These are phyloP conservation scores for Chalara sp. DNA, from an alignment of 2,329 filamentous ascomycete species.

Conservation along the genomic window DNA sequence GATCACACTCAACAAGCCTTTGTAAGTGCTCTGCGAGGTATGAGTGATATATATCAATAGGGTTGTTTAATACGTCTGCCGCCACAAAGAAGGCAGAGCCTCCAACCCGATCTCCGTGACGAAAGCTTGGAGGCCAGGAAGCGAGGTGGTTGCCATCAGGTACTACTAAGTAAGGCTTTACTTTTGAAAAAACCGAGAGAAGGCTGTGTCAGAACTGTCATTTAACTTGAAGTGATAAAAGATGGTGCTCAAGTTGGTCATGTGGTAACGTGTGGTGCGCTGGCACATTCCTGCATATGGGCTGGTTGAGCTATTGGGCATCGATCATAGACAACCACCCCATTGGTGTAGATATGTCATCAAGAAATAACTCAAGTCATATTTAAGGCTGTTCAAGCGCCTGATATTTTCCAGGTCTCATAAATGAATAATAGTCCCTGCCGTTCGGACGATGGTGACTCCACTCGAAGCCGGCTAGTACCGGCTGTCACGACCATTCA, in stretches of 20 bases:
- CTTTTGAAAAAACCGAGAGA: not conserved
- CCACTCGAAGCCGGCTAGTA: not conserved
- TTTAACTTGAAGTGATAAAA: not conserved
- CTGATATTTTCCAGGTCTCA: not conserved
- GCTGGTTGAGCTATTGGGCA: constrained; percentile 1
- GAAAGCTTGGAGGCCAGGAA: constrained; percentile 1
- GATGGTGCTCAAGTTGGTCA: not conserved
- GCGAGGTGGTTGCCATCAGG: constrained; percentile 2
- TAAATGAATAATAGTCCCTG: too few relatives aligned
- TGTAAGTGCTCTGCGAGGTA: constrained; percentile 1
- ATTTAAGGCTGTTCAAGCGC: not conserved
- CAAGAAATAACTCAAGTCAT: not conserved
- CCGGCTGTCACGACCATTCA: not conserved
- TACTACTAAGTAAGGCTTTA: not conserved
- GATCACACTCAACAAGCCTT: constrained; percentile 1
- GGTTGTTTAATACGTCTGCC: constrained; percentile 4
- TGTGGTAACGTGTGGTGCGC: not conserved
- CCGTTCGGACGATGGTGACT: too few relatives aligned
- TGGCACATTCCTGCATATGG: not conserved
- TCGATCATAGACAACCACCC: constrained; percentile 1
- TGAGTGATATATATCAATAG: constrained; percentile 4
- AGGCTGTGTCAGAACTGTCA: not conserved
- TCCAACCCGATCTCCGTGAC: constrained; percentile 2
- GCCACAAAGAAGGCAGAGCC: not conserved
- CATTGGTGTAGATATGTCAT: not conserved